Percentiles rank a stretch among this genome's conserved stretches.
Evolutionary conservation across 2,329 filamentous ascomycete species (phyloP).

Genomic region (Botrytis sinoallii): DNA sequence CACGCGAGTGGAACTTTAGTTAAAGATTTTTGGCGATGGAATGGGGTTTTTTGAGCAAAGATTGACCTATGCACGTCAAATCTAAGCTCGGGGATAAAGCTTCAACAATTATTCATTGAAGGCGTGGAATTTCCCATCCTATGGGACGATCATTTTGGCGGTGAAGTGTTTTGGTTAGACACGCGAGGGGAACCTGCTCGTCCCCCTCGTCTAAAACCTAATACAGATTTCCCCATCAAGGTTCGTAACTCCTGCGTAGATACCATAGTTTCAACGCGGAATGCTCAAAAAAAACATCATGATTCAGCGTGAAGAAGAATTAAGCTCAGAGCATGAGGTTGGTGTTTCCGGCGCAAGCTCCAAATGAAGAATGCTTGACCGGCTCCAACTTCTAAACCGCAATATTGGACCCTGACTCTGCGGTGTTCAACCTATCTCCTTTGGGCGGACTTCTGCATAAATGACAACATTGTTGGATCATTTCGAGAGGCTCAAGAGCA

Average conservation of each 20-base stretch:
- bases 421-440: not conserved
- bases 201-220: not conserved
- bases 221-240: not conserved
- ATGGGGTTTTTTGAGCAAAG: slow-evolving; percentile 6
- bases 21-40: not conserved
- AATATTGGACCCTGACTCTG: slow-evolving; percentile 7
- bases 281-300: not conserved
- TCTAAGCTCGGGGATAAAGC: slow-evolving; percentile 8
- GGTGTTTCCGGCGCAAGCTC: not conserved
- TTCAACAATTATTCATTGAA: not conserved
- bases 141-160: not conserved
- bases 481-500: not conserved
- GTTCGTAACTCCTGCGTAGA: not conserved
- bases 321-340: not conserved
- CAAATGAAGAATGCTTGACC: not conserved
- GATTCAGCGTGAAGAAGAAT: not conserved
- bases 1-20: slow-evolving; percentile 8
- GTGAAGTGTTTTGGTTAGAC: not conserved
- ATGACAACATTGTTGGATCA: not conserved
- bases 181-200: not conserved
- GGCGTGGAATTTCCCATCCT: not conserved
- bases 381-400: slow-evolving; percentile 2
- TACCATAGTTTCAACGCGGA: not conserved
- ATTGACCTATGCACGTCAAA: slow-evolving; percentile 17
- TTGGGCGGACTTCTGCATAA: not conserved